Evolutionary conservation across 257 asterid species (phyloP).

Genomic region (Lithospermum erythrorhizon): DNA sequence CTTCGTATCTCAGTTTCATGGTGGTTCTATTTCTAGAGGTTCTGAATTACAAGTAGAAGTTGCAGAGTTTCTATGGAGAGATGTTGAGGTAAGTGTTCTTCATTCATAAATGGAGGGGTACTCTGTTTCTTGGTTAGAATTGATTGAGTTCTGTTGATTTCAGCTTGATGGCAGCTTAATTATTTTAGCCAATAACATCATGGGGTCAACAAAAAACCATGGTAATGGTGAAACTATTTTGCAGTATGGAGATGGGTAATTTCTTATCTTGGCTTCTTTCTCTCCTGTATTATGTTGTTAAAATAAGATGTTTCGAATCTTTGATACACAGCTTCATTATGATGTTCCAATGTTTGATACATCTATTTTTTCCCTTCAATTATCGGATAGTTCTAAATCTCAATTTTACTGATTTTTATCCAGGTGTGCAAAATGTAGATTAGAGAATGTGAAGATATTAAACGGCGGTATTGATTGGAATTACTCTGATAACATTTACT

Average conservation of each 20-base stretch:
- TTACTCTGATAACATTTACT: conserved; percentile 56
- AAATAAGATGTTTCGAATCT: neutral
- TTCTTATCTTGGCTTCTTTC: conserved; percentile 3
- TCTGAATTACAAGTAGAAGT: conserved; percentile 90
- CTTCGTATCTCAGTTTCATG: conserved; percentile 50
- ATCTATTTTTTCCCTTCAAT: neutral
- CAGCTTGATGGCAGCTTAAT: conserved; percentile 94
- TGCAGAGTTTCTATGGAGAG: conserved; percentile 83
- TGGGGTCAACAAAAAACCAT: conserved; percentile 48
- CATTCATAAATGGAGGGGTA: conserved; percentile 5
- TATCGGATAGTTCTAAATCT: conserved; percentile 11
- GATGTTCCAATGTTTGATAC: neutral
- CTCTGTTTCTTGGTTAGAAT: conserved; percentile 13
- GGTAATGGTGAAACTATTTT: conserved; percentile 53
- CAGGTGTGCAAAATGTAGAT: conserved; percentile 87
- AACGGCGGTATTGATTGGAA: conserved; percentile 88
- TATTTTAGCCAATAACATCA: conserved; percentile 61
- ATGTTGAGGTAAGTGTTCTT: conserved; percentile 63
- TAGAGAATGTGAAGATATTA: conserved; percentile 60
- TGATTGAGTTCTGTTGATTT: conserved; percentile 24
- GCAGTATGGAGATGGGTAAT: conserved; percentile 79
- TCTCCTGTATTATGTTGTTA: neutral
- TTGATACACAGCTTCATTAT: neutral
- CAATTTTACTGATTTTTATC: conserved; percentile 10
- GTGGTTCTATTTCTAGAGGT: conserved; percentile 81